Percentiles rank a stretch among this genome's conserved stretches.
These are phyloP conservation scores for Stipa capillata DNA, from an alignment of 176 grass and related monocot species.

Conservation along the genomic window DNA sequence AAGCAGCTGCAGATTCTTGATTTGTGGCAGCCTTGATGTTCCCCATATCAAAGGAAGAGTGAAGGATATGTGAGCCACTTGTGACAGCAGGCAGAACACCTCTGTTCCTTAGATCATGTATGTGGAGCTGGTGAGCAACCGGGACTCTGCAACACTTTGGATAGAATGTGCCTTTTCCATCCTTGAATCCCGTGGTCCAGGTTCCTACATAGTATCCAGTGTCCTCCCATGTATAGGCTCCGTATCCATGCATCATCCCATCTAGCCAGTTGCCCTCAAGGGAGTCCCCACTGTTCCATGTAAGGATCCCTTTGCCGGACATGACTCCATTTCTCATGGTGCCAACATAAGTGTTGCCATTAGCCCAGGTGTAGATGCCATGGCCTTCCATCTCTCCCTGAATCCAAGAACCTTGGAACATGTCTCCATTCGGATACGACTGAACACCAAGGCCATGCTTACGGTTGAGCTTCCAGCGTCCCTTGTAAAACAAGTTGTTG, in stretches of 20 bases:
- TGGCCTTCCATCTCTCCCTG: slow-evolving; percentile 78
- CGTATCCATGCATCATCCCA: slow-evolving; percentile 73
- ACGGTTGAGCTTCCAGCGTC: slow-evolving; percentile 71
- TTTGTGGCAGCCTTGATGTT: slow-evolving; percentile 34
- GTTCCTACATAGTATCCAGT: slow-evolving; percentile 77
- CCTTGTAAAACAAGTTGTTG: slow-evolving; percentile 53
- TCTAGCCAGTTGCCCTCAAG: slow-evolving; percentile 88
- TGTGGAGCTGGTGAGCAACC: slow-evolving; percentile 37
- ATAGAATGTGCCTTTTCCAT: slow-evolving; percentile 88
- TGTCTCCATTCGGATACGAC: slow-evolving; percentile 63
- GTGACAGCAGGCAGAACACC: slow-evolving; percentile 64
- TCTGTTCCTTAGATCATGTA: slow-evolving; percentile 58
- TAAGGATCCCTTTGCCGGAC: slow-evolving; percentile 69
- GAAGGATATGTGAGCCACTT: slow-evolving; percentile 49
- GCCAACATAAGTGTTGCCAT: slow-evolving; percentile 64
- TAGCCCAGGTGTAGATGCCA: slow-evolving; percentile 79
- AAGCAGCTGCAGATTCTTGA: slow-evolving; percentile 13
- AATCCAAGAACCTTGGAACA: slow-evolving; percentile 84
- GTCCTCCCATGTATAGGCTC: slow-evolving; percentile 71
- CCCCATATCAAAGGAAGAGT: slow-evolving; percentile 64
- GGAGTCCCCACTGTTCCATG: slow-evolving; percentile 82
- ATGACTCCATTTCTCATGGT: slow-evolving; percentile 81
- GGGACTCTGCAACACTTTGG: slow-evolving; percentile 61
- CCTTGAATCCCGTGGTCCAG: slow-evolving; percentile 92
- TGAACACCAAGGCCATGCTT: slow-evolving; percentile 77